Evolutionary conservation across 768 basidiomycete genomes (phyloP).

Genomic region (Pleurotus djamor): DNA sequence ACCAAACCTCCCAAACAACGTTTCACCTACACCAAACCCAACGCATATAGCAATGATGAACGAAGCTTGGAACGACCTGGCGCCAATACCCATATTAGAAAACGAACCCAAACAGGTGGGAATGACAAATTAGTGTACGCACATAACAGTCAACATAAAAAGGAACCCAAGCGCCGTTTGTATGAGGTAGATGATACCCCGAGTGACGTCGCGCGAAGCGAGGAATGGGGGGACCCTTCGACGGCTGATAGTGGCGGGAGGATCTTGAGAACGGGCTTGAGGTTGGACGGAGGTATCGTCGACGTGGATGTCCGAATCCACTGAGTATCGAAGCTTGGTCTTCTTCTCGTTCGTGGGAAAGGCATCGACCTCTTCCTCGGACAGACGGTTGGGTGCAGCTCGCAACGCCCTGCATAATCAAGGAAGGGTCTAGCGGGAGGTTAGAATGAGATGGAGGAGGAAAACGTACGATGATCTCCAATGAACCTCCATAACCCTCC

Average conservation of each 20-base stretch:
- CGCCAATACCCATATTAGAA: too few species aligned
- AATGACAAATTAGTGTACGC: slow-evolving; percentile 4
- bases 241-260: background rate
- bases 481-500: slow-evolving; percentile 50
- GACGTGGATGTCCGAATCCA: too few species aligned
- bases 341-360: too few species aligned
- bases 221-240: slow-evolving; percentile 52
- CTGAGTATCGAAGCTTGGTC: too few species aligned
- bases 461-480: slow-evolving; percentile 55
- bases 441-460: background rate
- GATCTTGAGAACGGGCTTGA: too few species aligned
- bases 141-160: slow-evolving; percentile 81
- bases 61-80: too few species aligned
- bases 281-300: too few species aligned
- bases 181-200: slow-evolving; percentile 57
- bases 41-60: too few species aligned
- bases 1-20: too few species aligned
- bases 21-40: too few species aligned
- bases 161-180: slow-evolving; percentile 56
- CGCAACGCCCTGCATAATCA: background rate
- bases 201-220: slow-evolving; percentile 53
- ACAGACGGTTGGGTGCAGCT: background rate
- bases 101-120: too few species aligned
- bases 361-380: too few species aligned
- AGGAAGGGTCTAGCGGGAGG: background rate